These are phyloP conservation scores for Gynandropsis gynandra DNA, from an alignment of 345 rosid species.

Conservation along the genomic window DNA sequence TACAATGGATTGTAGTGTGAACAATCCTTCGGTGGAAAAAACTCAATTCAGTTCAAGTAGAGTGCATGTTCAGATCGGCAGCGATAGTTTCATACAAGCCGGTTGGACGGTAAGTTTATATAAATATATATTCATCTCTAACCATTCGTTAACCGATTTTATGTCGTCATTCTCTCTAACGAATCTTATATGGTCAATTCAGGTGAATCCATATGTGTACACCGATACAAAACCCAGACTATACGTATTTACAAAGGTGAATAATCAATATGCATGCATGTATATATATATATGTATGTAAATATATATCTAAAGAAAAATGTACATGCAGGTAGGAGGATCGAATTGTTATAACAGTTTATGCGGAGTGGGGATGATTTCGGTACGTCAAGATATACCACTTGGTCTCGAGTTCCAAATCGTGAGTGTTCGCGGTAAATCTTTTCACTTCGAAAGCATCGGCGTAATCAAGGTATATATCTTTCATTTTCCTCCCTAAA, in stretches of 20 bases:
- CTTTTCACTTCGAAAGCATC: background rate
- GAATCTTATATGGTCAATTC: background rate
- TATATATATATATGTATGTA: too few species aligned
- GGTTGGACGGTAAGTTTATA: constrained; percentile 4
- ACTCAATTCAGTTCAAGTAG: constrained; percentile 12
- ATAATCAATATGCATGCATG: too few species aligned
- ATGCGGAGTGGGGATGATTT: too few species aligned
- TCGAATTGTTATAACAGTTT: too few species aligned
- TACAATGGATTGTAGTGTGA: too few species aligned
- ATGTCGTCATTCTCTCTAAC: too few species aligned
- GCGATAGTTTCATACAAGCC: too few species aligned
- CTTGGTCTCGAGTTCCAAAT: background rate
- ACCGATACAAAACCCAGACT: too few species aligned
- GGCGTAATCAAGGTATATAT: constrained; percentile 20
- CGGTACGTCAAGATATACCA: constrained; percentile 12
- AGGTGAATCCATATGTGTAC: constrained; percentile 14
- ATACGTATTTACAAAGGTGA: background rate
- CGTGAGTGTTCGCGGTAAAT: constrained; percentile 7
- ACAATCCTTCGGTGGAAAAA: too few species aligned
- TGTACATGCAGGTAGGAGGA: constrained; percentile 1
- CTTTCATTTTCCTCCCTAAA: background rate
- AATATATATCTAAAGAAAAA: too few species aligned
- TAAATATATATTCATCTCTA: background rate
- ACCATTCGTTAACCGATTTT: too few species aligned
- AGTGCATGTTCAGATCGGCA: constrained; percentile 18